These are phyloP conservation scores for Didymella pomorum DNA, from an alignment of 2,329 filamentous ascomycete species.

Conservation along the genomic window DNA sequence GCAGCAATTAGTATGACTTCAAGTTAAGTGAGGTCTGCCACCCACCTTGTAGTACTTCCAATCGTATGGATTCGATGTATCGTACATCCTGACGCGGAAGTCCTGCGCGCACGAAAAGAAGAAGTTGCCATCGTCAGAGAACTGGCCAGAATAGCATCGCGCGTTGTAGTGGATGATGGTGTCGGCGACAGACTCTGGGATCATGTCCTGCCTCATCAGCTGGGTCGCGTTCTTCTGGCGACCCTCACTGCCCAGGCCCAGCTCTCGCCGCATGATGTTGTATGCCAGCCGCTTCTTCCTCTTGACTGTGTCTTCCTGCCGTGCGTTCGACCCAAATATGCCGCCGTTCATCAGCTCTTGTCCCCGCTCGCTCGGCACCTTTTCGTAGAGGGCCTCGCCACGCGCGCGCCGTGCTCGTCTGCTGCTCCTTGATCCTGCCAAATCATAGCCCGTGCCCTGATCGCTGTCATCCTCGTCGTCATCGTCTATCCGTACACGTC, in stretches of 20 bases:
- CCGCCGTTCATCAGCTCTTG: slow-evolving; percentile 82
- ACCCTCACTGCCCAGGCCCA: slow-evolving; percentile 71
- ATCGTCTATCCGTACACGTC: slow-evolving; percentile 30
- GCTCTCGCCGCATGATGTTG: slow-evolving; percentile 80
- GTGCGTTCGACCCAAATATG: slow-evolving; percentile 75
- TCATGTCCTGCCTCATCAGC: slow-evolving; percentile 76
- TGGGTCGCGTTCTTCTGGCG: slow-evolving; percentile 68
- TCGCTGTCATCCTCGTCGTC: slow-evolving; percentile 52
- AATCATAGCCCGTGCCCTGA: slow-evolving; percentile 48
- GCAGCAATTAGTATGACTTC: slow-evolving; percentile 17
- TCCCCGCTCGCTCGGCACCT: slow-evolving; percentile 81
- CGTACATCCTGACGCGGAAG: slow-evolving; percentile 95
- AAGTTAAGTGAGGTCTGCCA: not conserved
- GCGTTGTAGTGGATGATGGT: slow-evolving; percentile 87
- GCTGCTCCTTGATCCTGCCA: slow-evolving; percentile 41
- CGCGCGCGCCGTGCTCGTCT: slow-evolving; percentile 53
- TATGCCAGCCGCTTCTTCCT: slow-evolving; percentile 69
- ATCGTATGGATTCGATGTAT: slow-evolving; percentile 92
- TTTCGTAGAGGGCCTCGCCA: slow-evolving; percentile 70
- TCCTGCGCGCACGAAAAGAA: slow-evolving; percentile 94
- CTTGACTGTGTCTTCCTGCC: slow-evolving; percentile 60
- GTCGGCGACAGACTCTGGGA: slow-evolving; percentile 80
- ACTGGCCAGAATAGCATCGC: slow-evolving; percentile 93
- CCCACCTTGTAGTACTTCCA: slow-evolving; percentile 94
- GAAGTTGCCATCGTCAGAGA: slow-evolving; percentile 96